Base-by-base conservation (phyloP, 495 filamentous ascomycete species). In the Hyaloscypha hepaticicola region DNA sequence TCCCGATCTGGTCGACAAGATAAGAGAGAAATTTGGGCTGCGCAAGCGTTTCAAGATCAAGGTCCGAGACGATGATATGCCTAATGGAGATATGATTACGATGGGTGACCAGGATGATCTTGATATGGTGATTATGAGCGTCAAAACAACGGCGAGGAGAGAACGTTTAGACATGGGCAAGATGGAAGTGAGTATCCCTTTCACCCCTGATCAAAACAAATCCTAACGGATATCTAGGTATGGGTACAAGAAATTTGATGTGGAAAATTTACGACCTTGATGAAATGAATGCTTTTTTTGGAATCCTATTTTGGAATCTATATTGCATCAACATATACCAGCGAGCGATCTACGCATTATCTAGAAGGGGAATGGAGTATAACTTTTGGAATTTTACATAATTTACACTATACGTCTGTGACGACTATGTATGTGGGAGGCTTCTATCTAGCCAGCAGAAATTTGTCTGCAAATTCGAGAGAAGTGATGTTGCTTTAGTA, bases 91-190 rank as follows among this genome's bases (percentile, higher is more conserved):
- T 72, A 91, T 96, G 88, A 94, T 99, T 74, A 97, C 92, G 14
- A 88, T 99, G 87, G 92, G 89, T 31, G 95, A 99, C 77, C 90
- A 96, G 76, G 95, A 99, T 72, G 95, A 99, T 81, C 76, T 97
- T 68, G 93, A 97, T 58, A 87, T 96, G 83, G 85, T 90, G 48
- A 82, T 98, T 60, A 79, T 78, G 71, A 79, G 77, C 5, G 87
- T 88, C 31, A 89, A 85, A 73, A 82, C 84, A 61, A 77, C 77
- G 62, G 96, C 91, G 29, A 82, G 80, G 77, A 86, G 85, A 73
- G 90, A 94, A 70, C 83, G 87, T 61, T 78, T 81, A 51, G 93
- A 96, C 65, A 90, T 93, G 80, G 93, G 92, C 31, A 98, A 97
- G 85, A 87, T 98, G 83, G 95, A 98, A 86, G 92, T 98, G 74